phyloP scores from a whole-genome alignment of 192 early-diverging fungal genomes.

The Umbelopsis sp. region DNA sequence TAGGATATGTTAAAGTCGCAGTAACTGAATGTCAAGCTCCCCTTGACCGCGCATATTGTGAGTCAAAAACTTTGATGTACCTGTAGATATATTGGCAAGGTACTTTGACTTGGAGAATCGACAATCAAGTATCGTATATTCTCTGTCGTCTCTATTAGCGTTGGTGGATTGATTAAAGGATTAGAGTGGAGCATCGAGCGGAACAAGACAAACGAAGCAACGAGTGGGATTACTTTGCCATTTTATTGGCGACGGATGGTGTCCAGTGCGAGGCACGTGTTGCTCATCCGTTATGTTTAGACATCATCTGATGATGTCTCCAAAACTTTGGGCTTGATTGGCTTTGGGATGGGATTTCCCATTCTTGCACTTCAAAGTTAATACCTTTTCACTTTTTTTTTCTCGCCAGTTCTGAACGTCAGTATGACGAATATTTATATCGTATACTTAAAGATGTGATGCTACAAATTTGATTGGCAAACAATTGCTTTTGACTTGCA shows the following conservation, averaged over 20 bases:
- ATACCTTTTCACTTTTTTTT: too few species aligned
- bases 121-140: constrained; percentile 72
- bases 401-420: too few species aligned
- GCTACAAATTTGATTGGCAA: too few species aligned
- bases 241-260: not conserved
- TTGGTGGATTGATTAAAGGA: constrained; percentile 45
- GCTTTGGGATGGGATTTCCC: too few species aligned
- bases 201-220: not conserved
- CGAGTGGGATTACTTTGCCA: not conserved
- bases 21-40: not conserved
- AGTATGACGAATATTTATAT: too few species aligned
- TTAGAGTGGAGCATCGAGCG: not conserved
- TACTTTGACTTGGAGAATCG: constrained; percentile 74
- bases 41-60: not conserved
- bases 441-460: too few species aligned
- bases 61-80: not conserved
- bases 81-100: constrained; percentile 57
- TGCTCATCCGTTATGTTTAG: not conserved
- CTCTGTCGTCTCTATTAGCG: constrained; percentile 47
- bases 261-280: not conserved
- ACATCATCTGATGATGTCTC: not conserved
- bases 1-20: not conserved
- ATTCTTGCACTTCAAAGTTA: too few species aligned
- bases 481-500: too few species aligned
- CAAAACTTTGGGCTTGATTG: too few species aligned